A percentile compares a stretch with the other conserved stretches of the same genome.
Conservation (phyloP, 805 yeast genomes). For the Zygoascus ofunaensis region DNA sequence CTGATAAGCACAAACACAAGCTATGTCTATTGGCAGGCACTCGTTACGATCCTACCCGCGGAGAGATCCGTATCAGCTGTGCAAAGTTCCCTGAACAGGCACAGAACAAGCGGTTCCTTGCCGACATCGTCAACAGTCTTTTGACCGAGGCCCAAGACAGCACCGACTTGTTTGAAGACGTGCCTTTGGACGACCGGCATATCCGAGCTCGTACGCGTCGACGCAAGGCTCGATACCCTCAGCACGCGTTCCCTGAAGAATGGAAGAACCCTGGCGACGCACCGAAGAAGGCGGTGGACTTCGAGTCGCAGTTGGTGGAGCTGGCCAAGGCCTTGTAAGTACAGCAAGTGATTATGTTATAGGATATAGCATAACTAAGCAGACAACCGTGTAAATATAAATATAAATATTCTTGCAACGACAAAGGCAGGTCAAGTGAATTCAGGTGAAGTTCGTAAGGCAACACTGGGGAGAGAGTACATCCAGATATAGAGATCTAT, state of each 20-base stretch:
- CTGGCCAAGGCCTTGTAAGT: neutral
- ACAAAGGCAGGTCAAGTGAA: too few species aligned
- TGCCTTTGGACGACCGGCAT: conserved; percentile 77
- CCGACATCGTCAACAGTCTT: conserved; percentile 53
- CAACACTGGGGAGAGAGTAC: too few species aligned
- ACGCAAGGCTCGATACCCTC: conserved; percentile 33
- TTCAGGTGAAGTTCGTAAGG: too few species aligned
- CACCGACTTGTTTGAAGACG: conserved; percentile 55
- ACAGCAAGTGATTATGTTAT: too few species aligned
- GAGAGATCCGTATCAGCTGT: conserved; percentile 54
- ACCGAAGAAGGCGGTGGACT: conserved; percentile 37
- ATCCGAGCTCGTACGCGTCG: conserved; percentile 38
- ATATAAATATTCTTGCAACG: too few species aligned
- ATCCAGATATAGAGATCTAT: too few species aligned
- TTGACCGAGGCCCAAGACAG: conserved; percentile 56
- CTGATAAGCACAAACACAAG: conserved; percentile 52
- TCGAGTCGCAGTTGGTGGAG: conserved; percentile 2
- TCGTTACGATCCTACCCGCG: conserved; percentile 56
- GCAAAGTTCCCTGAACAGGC: conserved; percentile 65
- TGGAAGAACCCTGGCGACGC: conserved; percentile 77
- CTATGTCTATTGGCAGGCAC: conserved; percentile 70
- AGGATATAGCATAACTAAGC: too few species aligned
- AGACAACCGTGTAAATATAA: too few species aligned
- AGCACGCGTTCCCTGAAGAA: conserved; percentile 55
- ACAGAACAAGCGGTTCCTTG: conserved; percentile 72